Percentiles rank a stretch among this genome's conserved stretches.
phyloP scores from a whole-genome alignment of 352 stramenopile species.

The Pythium phragmiticola region DNA sequence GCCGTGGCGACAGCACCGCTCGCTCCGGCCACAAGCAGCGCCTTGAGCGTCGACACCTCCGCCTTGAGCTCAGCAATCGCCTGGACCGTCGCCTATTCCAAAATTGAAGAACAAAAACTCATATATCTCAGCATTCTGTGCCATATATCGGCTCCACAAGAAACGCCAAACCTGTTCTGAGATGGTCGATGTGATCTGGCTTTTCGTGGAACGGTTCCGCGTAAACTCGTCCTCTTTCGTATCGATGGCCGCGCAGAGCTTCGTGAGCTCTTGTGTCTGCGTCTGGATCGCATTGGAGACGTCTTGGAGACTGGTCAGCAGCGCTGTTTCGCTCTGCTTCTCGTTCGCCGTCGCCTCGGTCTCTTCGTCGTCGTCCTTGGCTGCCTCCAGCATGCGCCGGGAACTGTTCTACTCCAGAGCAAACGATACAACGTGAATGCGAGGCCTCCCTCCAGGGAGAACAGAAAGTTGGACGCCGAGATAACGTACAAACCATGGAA shows the following conservation, averaged over 20 bases:
- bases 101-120: neutral
- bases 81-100: conserved; percentile 37
- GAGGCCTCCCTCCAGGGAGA: neutral
- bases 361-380: conserved; percentile 50
- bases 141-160: neutral
- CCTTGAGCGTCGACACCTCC: conserved; percentile 65
- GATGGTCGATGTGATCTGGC: conserved; percentile 46
- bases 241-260: conserved; percentile 52
- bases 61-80: conserved; percentile 69
- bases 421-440: neutral
- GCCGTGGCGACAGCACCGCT: neutral
- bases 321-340: conserved; percentile 41
- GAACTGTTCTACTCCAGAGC: conserved; percentile 9
- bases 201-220: conserved; percentile 39
- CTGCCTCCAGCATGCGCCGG: conserved; percentile 20
- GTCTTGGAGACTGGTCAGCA: conserved; percentile 43
- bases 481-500: conserved; percentile 58
- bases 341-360: conserved; percentile 25
- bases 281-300: conserved; percentile 61
- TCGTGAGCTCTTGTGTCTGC: conserved; percentile 60
- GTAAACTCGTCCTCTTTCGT: conserved; percentile 56
- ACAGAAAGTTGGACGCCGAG: neutral
- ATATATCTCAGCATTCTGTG: conserved; percentile 6
- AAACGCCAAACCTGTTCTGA: conserved; percentile 39
- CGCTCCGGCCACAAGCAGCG: conserved; percentile 42